Evolutionary conservation across 768 basidiomycete genomes (phyloP).

Genomic region (Gloeopeniophorella convolvens): DNA sequence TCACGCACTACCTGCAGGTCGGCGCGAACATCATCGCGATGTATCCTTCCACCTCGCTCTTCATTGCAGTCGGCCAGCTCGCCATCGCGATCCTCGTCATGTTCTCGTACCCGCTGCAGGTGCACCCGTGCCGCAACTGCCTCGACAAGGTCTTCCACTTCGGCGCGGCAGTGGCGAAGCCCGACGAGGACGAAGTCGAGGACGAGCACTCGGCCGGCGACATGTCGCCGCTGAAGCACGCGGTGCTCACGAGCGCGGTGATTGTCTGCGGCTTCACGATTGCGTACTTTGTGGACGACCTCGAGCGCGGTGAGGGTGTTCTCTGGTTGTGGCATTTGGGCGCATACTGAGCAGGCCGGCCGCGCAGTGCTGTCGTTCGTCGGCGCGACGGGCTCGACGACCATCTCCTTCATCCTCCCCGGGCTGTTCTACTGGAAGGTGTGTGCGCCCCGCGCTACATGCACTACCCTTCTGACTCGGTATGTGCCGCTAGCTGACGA

Average conservation of each 20-base stretch:
- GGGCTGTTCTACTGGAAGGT: conserved; percentile 94
- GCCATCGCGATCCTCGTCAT: conserved; percentile 88
- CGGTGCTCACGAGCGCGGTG: conserved; percentile 61
- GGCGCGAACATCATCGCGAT: conserved; percentile 92
- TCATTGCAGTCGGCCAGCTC: conserved; percentile 88
- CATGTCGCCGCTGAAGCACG: conserved; percentile 64
- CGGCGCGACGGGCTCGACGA: conserved; percentile 93
- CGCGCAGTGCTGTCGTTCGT: conserved; percentile 85
- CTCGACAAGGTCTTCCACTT: conserved; percentile 81
- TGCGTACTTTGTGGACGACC: conserved; percentile 72
- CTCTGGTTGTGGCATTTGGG: background rate
- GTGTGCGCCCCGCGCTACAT: conserved; percentile 12
- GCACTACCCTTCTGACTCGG: background rate
- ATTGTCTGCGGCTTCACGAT: conserved; percentile 59
- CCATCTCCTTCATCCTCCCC: conserved; percentile 93
- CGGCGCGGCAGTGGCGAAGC: conserved; percentile 30
- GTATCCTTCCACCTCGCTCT: conserved; percentile 85
- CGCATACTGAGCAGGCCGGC: conserved; percentile 12
- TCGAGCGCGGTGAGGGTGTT: conserved; percentile 59
- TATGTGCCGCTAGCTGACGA: conserved; percentile 53
- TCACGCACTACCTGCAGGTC: conserved; percentile 42
- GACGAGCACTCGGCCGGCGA: conserved; percentile 55
- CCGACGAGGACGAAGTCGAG: conserved; percentile 28
- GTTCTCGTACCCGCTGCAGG: conserved; percentile 92
- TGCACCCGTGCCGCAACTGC: conserved; percentile 88